Evolutionary conservation across 2,329 filamentous ascomycete species (phyloP).

Genomic region (Ophiostoma montium): DNA sequence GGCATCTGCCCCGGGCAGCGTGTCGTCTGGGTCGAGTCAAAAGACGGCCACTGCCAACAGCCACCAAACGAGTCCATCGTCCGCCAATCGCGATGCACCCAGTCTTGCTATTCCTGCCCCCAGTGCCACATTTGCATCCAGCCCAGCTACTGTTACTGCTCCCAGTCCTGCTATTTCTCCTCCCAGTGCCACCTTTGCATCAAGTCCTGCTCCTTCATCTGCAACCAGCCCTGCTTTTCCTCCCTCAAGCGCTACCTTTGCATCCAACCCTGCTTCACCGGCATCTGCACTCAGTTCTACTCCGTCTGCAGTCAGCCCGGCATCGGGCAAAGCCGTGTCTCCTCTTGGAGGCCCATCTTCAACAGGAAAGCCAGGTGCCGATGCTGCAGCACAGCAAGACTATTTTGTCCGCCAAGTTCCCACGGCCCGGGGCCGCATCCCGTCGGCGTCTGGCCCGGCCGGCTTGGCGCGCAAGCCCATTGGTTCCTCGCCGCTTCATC

Average conservation of each 20-base stretch:
- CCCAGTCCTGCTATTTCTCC: background rate
- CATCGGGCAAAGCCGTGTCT: background rate
- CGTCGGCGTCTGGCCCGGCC: background rate
- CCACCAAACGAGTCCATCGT: background rate
- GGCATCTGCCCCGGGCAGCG: background rate
- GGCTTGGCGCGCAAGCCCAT: conserved; percentile 8
- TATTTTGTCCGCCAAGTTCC: conserved; percentile 1
- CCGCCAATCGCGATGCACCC: background rate
- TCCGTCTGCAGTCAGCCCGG: background rate
- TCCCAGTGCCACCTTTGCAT: too few species aligned
- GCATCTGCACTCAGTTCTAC: background rate
- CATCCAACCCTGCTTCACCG: background rate
- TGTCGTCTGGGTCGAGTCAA: background rate
- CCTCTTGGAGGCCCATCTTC: background rate
- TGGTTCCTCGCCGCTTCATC: background rate
- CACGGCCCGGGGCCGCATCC: conserved; percentile 8
- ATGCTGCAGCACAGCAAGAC: background rate
- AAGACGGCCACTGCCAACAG: background rate
- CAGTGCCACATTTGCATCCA: background rate
- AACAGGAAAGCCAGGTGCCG: background rate
- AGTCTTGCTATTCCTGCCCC: background rate
- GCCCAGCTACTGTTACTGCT: background rate
- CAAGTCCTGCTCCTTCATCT: background rate
- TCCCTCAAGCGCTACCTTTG: too few species aligned
- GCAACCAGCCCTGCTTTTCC: background rate